Evolutionary conservation across 352 stramenopile species (phyloP), one percentile per base, ranked within the genome.

Genomic region (Phytophthora macrochlamydospora): DNA sequence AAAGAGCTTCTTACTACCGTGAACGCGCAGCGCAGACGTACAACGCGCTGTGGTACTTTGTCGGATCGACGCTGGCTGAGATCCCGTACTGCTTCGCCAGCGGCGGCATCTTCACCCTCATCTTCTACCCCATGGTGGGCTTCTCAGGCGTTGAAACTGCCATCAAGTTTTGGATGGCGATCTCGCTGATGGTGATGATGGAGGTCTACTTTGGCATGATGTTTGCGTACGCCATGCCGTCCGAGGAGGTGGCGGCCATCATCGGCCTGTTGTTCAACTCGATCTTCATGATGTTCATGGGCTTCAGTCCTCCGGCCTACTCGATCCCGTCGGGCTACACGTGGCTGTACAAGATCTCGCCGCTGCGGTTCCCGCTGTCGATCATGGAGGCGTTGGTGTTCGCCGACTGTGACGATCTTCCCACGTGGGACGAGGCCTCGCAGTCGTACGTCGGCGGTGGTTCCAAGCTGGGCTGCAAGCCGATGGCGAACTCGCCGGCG

Each of bases 11-110:
- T 48, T 98, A 85, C 60, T 97, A 97, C 80, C 69, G 88, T 8
- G 89, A 97, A 59, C 85, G 91, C 43, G 78, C 81, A 37, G 77
- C 84, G 7, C 59, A 85, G 51, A 95, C 93, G 69, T 97, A 97
- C 64, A 71, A 80, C 49, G 57, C 79, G 18, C 59, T 69, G n/a
- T 75, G 83, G 45, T 87, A 96, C 59, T 73, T 45, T 13, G 24
- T 65, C 24, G 51, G 50, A 3, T 78, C 87, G 14, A 86, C 73
- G 12, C 33, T 96, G 24, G 70, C 76, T 7, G 91, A 97, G 75
- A 69, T 79, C 40, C 71, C 71, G 40, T 79, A 74, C 46, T 48
- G 66, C 2, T 69, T 78, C 60, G 46, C 56, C 12, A 58, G 51
- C 28, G 45, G 38, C 24, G 40, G 44, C 32, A 8, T 80, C 24